Evolutionary conservation across 2,329 filamentous ascomycete genomes (phyloP), one percentile per base, ranked within the genome.

Genomic region (Trichoderma atroviride): DNA sequence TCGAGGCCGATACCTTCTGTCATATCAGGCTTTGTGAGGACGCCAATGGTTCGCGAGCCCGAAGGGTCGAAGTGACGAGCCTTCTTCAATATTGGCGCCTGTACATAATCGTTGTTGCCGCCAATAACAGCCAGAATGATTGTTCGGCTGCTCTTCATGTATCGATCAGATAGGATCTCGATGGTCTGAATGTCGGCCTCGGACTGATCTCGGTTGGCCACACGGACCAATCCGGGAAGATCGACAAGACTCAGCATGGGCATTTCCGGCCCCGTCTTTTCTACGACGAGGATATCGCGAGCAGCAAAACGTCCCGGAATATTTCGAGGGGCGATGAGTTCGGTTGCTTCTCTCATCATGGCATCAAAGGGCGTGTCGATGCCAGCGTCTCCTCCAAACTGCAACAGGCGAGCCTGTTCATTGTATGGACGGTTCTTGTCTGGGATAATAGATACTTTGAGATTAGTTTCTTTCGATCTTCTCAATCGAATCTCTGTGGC

Each of bases 211-310:
- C 82, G 80, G 71, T 85, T 87, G 72, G 83, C 83, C 10, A 87
- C 84, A 37, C 83, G 81, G 33, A 89, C 85, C 1, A 90, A 78
- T 1, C 88, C 87, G 0, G 88, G 88, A 40, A 90, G 79, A 76
- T 90, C 88, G 9, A 90, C 86, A 1, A 90, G 81, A 0, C 87
- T 90, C 55, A 90, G 77, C 19, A 89, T 81, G 1, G 87, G 86
- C 79, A 87, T 84, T 13, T 87, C 83, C 0, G 87, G 87, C 0
- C 88, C 87, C 13, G 81, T 83, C 74, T 89, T 84, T 73, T 90
- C 87, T 0, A 90, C 83, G 0, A 87, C 83, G 6, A 89, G 81
- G 27, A 88, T 83, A 69, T 87, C 85, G 35, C 80, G 78, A 24
- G 84, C 84, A 0, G 84, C 84, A 67, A 86, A 86, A 5, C 83